Percentiles rank a stretch among this genome's conserved stretches.
Conservation (phyloP, 2,329 filamentous ascomycete genomes). For the Aspergillus jensenii region DNA sequence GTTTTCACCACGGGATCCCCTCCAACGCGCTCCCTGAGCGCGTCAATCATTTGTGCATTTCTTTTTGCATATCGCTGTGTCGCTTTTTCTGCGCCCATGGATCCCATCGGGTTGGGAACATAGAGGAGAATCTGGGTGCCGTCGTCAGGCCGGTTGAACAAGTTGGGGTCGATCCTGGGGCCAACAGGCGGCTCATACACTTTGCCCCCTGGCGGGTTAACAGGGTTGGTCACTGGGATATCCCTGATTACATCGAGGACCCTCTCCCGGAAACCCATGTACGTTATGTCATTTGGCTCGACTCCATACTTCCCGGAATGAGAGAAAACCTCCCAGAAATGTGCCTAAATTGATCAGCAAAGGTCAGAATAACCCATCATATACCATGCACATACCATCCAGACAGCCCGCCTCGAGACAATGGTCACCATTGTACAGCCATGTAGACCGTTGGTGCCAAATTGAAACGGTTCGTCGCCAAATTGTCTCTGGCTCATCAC, state of each 20-base stretch:
- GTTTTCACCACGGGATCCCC: neutral
- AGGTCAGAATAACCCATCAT: too few species aligned
- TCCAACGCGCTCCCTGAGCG: neutral
- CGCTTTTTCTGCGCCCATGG: rapidly evolving
- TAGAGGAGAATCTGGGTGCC: neutral
- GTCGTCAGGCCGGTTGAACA: neutral
- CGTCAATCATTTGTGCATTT: neutral
- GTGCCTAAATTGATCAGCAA: neutral
- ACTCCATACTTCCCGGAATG: neutral
- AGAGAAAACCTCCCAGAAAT: neutral
- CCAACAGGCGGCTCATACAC: neutral
- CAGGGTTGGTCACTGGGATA: neutral
- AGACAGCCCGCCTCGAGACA: neutral
- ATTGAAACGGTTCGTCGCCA: neutral
- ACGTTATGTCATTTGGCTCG: neutral
- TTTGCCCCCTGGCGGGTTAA: neutral
- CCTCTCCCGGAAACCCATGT: neutral
- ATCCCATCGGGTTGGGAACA: neutral
- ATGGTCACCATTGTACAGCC: neutral
- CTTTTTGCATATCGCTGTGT: neutral
- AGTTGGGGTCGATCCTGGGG: neutral
- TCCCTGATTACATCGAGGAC: neutral
- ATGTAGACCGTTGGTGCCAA: neutral
- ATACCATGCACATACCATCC: neutral
- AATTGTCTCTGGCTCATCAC: neutral